Percentiles rank a stretch among this genome's conserved stretches.
Conservation (phyloP, 2,329 filamentous ascomycete species). For the Scedosporium dehoogii region DNA sequence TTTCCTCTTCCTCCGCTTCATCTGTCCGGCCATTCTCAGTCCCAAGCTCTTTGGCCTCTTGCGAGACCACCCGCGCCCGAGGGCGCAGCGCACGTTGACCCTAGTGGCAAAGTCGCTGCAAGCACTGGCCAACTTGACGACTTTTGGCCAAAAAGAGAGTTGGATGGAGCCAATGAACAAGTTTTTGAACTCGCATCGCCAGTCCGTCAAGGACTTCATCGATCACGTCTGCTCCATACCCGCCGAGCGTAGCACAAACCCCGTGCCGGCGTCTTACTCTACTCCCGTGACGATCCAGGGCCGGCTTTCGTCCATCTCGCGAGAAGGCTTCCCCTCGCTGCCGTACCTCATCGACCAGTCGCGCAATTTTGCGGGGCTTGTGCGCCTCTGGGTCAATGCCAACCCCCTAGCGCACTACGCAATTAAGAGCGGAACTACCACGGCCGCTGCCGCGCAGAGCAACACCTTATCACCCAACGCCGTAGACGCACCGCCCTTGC, state of each 20-base stretch:
- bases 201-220: conserved; percentile 77
- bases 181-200: conserved; percentile 66
- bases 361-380: conserved; percentile 72
- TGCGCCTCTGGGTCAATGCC: conserved; percentile 67
- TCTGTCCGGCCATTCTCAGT: conserved; percentile 92
- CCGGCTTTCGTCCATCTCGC: conserved; percentile 66
- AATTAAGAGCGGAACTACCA: not conserved
- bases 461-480: not conserved
- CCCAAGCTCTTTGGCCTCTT: conserved; percentile 87
- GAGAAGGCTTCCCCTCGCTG: conserved; percentile 86
- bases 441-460: not conserved
- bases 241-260: conserved; percentile 48
- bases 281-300: conserved; percentile 85
- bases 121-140: conserved; percentile 81
- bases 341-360: conserved; percentile 89
- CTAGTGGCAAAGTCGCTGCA: conserved; percentile 89
- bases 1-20: conserved; percentile 88
- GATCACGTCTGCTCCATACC: conserved; percentile 79
- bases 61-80: conserved; percentile 69
- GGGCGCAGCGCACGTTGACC: conserved; percentile 79
- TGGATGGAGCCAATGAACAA: conserved; percentile 99
- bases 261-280: conserved; percentile 67
- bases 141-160: conserved; percentile 88
- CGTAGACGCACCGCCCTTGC: conserved; percentile 20
- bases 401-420: conserved; percentile 19